Evolutionary conservation across 371 early-diverging fungal species (phyloP), one percentile per base, ranked within the genome.

Genomic region (Ordospora pajunii): DNA sequence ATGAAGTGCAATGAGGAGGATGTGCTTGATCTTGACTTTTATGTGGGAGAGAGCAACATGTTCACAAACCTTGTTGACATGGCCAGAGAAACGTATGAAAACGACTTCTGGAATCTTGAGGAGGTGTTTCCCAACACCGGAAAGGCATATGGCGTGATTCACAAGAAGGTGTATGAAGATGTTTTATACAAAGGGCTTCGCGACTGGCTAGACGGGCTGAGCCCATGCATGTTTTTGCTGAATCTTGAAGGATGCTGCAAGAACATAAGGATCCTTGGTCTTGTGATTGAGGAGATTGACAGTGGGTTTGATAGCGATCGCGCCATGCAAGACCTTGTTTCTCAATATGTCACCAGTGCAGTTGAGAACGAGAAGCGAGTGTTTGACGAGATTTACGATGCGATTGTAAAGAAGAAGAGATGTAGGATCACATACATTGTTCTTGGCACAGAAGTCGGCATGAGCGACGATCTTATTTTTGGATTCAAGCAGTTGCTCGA

Each of bases 321-420:
- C 21, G 45, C 46, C 46, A 27, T 67, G 6, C 21, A 67, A n/a
- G 80, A 80, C 7, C 58, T 64, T 63, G 21, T 67, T 66, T 17
- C 44, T 7, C 67, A 40, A 23, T 77, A 53, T 49, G 42, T 71
- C 2, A 45, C 48, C 25, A 22, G 52, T 7, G 66, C 68, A 4
- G 51, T 76, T 48, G 64, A 71, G 10, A 72, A 72, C 50, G 80
- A 80, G 43, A 76, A 63, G 44, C 17, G 32, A n/a, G 48, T 46
- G 37, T 80, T 80, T 73, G 67, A 67, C 10, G 54, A 75, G 46
- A 67, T 80, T 37, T 80, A 76, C 27, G 46, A 76, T 2, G 50
- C 71, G 27, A 25, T 76, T 25, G 68, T 76, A n/a, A 27, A 46
- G 19, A 43, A 43, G 14, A 71, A 11, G 25, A 4, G 23, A 14